A percentile compares a stretch with the other conserved stretches of the same genome.
phyloP scores from a whole-genome alignment of 1,284 basidiomycete genomes.

The Trichosporon asahii region DNA sequence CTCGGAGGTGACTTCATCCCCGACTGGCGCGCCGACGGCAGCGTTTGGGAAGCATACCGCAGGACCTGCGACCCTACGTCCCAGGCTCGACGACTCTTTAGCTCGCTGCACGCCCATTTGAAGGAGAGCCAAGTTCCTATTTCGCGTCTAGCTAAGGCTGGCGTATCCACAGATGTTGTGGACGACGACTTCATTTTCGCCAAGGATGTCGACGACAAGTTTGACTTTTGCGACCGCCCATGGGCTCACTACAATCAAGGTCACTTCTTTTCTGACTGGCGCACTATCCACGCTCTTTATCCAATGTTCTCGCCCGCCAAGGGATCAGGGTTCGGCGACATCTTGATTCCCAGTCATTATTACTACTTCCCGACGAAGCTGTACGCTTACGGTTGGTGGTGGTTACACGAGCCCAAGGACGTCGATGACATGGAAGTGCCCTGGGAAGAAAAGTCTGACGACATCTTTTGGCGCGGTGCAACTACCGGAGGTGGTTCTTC shows the following conservation, averaged over 20 bases:
- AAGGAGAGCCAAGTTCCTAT: slow-evolving; percentile 52
- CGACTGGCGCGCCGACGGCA: slow-evolving; percentile 78
- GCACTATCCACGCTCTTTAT: slow-evolving; percentile 76
- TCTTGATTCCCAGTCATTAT: slow-evolving; percentile 89
- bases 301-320: slow-evolving; percentile 89
- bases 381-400: slow-evolving; percentile 79
- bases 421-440: slow-evolving; percentile 76
- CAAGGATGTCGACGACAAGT: slow-evolving; percentile 59
- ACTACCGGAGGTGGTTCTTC: slow-evolving; percentile 87
- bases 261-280: slow-evolving; percentile 93
- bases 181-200: slow-evolving; percentile 64
- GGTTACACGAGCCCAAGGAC: slow-evolving; percentile 61
- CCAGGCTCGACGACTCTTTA: slow-evolving; percentile 74
- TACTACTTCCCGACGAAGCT: slow-evolving; percentile 76
- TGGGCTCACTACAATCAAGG: slow-evolving; percentile 81
- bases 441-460: slow-evolving; percentile 57
- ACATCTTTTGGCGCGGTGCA: slow-evolving; percentile 66
- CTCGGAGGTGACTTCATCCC: slow-evolving; percentile 67
- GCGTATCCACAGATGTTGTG: slow-evolving; percentile 45
- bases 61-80: slow-evolving; percentile 79
- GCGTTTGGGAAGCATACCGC: slow-evolving; percentile 86
- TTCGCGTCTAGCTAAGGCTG: slow-evolving; percentile 50
- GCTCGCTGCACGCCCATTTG: slow-evolving; percentile 60
- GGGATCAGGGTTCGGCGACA: slow-evolving; percentile 76
- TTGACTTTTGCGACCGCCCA: slow-evolving; percentile 75